phyloP scores from a whole-genome alignment of 495 filamentous ascomycete genomes.

The Corynascus novoguineensis region DNA sequence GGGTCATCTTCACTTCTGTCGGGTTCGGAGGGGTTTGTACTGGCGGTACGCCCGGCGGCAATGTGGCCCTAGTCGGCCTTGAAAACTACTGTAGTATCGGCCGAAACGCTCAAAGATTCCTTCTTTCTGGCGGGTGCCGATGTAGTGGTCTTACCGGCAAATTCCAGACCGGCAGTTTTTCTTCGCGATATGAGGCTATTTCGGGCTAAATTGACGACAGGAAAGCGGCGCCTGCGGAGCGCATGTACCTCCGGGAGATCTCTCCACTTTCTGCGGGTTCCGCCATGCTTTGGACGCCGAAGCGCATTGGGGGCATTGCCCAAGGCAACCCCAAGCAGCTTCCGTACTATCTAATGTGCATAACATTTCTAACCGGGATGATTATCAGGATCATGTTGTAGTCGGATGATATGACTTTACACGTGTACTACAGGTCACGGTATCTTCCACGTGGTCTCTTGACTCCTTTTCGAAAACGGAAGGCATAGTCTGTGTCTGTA shows the following conservation, averaged over 20 bases:
- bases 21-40: neutral
- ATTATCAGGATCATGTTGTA: no score
- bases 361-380: no score
- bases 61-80: neutral
- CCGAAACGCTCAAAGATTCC: neutral
- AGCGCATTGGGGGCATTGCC: no score
- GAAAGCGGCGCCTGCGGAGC: slow-evolving; percentile 15
- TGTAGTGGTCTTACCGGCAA: slow-evolving; percentile 8
- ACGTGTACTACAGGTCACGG: no score
- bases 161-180: slow-evolving; percentile 22
- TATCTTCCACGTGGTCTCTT: slow-evolving; percentile 3
- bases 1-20: slow-evolving; percentile 12
- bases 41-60: neutral
- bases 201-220: slow-evolving; percentile 32
- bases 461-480: neutral
- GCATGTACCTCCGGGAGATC: slow-evolving; percentile 4
- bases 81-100: neutral
- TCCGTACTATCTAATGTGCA: no score
- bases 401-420: no score
- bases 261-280: no score
- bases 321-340: no score
- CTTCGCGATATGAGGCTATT: slow-evolving; percentile 26
- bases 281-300: no score
- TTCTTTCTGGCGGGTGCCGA: neutral
- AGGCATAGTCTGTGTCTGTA: no score